These are phyloP conservation scores for Fusarium pseudonygamai DNA, from an alignment of 2,329 filamentous ascomycete species.

Conservation along the genomic window DNA sequence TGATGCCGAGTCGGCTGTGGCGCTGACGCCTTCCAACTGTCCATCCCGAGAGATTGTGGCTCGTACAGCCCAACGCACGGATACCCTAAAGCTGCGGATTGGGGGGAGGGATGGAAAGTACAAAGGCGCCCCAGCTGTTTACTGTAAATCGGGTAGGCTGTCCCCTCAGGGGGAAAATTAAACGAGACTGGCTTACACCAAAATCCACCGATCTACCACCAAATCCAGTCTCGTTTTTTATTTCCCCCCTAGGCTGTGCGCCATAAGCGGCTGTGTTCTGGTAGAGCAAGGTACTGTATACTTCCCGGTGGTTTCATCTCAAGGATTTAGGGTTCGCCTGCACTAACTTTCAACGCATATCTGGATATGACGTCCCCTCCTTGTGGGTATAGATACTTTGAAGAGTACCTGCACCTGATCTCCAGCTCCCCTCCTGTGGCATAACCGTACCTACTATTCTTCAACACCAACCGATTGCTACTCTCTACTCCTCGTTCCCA, in stretches of 20 bases:
- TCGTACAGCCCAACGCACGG: neutral
- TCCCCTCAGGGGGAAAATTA: no score
- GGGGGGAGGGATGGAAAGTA: neutral
- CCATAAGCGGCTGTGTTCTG: neutral
- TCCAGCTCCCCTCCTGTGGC: conserved; percentile 6
- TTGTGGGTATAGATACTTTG: conserved; percentile 26
- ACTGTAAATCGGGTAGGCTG: neutral
- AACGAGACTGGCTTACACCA: no score
- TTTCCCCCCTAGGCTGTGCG: no score
- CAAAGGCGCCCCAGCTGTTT: neutral
- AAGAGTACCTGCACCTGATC: conserved; percentile 13
- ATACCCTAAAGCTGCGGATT: conserved; percentile 21
- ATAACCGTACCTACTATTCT: neutral
- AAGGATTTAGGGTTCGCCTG: neutral
- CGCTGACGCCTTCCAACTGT: conserved; percentile 8
- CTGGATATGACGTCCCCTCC: conserved; percentile 25
- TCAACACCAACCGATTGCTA: conserved; percentile 21
- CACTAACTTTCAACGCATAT: conserved; percentile 11
- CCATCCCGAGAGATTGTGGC: conserved; percentile 26
- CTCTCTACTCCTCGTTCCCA: neutral
- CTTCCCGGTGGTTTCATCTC: neutral
- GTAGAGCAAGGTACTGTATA: conserved; percentile 31
- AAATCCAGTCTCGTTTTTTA: no score
- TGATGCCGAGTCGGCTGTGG: conserved; percentile 39
- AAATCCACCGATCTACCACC: no score